Base-by-base conservation (phyloP, 805 yeast genomes). In the Candida sanyiensis region DNA sequence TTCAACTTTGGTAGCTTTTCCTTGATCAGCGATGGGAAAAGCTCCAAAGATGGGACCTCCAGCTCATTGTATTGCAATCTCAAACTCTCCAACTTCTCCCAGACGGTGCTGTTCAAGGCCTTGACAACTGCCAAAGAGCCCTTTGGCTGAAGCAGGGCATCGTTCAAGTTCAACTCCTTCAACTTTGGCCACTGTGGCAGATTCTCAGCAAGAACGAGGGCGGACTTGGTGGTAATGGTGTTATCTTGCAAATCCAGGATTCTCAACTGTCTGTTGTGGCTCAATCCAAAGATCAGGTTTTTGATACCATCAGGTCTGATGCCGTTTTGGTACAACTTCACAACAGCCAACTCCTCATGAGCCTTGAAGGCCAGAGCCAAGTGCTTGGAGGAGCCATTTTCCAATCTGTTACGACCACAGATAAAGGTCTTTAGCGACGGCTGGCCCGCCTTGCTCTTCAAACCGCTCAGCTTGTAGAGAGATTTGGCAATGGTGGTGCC, bases 321-420 rank as follows among this genome's bases (percentile, higher is more conserved):
- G 58, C 99, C 99, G 61, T 93, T 93, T 66, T 93, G 99, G 58
- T 87, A 90, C 49, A 93, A 70, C 58, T 83, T 79, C 25, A 89
- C 77, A 43, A 70, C 76, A 60, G 83, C 76, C 56, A 89, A 69
- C 38, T 78, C 75, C 30, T 73, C 70, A 61, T 93, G 96, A 38
- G 82, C 80, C 58, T 83, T 82, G 50, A 93, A 72, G 44, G 95
- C 96, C 40, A 85, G 69, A 8, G 97, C 77, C 64, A 95, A 73
- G 48, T 83, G 82, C 51, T 79, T 78, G 61, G 87, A 76, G 6
- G 97, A 88, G 3, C 97, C 98, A 60, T 88, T 88, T 61, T 93
- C 99, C 49, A 93, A 73, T 63, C 99, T 83, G 64, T 93, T 93
- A 65, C 99, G 77, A 47, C 98, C 98, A 65, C 99, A 93, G 54